A percentile compares a stretch with the other conserved stretches of the same genome.
Evolutionary conservation across 164 flowering plant species (phyloP).

Genomic region (Aristolochia fimbriata): DNA sequence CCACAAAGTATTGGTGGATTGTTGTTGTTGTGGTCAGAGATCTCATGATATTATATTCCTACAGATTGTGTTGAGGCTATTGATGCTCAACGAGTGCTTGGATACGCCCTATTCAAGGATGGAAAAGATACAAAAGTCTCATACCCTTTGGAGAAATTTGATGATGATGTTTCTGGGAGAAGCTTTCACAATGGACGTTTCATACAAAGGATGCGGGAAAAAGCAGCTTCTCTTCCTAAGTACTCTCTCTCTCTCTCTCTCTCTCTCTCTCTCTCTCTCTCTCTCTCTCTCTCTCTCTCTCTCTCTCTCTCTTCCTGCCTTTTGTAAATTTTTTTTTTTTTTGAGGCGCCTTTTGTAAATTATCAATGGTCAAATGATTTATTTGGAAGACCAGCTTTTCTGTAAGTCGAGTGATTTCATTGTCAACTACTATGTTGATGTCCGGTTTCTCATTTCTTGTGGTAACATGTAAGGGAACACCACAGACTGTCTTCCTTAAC

Average conservation of each 20-base stretch:
- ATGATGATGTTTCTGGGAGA: constrained; percentile 85
- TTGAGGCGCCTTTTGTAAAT: too few species aligned
- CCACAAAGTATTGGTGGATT: background rate
- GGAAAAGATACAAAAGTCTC: constrained; percentile 58
- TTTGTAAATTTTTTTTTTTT: too few species aligned
- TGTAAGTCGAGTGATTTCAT: too few species aligned
- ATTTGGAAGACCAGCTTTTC: too few species aligned
- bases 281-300: background rate
- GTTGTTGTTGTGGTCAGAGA: background rate
- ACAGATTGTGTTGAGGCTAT: constrained; percentile 86
- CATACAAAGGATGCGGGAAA: constrained; percentile 79
- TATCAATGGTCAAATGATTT: too few species aligned
- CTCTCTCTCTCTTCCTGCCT: background rate
- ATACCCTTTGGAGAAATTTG: constrained; percentile 81
- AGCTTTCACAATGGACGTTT: constrained; percentile 97
- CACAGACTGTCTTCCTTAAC: too few species aligned
- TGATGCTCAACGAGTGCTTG: constrained; percentile 85
- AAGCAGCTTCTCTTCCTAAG: constrained; percentile 81
- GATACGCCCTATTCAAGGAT: constrained; percentile 93
- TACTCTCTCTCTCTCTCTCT: constrained; percentile 15
- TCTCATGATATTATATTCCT: constrained; percentile 3
- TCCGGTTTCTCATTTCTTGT: too few species aligned
- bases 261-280: background rate
- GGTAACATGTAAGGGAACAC: too few species aligned
- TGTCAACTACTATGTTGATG: too few species aligned